A percentile compares a stretch with the other conserved stretches of the same genome.
Evolutionary conservation across 495 filamentous ascomycete genomes (phyloP).

Genomic region (Collariella sp.): DNA sequence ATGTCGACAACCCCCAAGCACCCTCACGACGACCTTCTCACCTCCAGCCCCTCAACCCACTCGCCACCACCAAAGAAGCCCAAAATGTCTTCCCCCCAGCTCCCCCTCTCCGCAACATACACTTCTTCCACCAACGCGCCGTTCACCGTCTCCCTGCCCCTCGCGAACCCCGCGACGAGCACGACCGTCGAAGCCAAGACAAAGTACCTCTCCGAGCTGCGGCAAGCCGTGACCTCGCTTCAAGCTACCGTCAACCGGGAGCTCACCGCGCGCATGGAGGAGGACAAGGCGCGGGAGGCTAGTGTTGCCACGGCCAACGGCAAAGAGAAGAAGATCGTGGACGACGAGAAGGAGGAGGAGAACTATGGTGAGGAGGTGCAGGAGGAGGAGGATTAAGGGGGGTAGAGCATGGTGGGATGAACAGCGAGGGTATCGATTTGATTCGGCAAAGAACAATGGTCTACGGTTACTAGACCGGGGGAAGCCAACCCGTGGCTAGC

Average conservation of each 20-base stretch:
- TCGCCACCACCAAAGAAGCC: background rate
- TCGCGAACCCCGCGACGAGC: constrained; percentile 31
- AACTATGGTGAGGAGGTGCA: constrained; percentile 77
- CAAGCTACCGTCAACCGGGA: constrained; percentile 77
- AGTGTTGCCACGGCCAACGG: constrained; percentile 15
- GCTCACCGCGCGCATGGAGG: constrained; percentile 81
- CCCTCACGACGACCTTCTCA: background rate
- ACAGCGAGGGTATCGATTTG: too few species aligned
- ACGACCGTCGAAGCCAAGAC: constrained; percentile 46
- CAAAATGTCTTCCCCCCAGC: constrained; percentile 11
- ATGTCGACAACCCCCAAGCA: background rate
- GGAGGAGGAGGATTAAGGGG: constrained; percentile 34
- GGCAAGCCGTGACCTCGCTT: constrained; percentile 48
- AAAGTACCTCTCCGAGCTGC: constrained; percentile 58
- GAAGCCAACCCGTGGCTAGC: background rate
- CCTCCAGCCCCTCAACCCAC: background rate
- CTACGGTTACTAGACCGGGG: background rate
- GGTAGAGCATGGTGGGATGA: background rate
- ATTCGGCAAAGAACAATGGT: background rate
- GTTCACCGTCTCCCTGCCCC: constrained; percentile 34
- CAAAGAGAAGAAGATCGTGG: constrained; percentile 54
- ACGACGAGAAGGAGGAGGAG: constrained; percentile 76
- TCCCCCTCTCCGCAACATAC: constrained; percentile 45
- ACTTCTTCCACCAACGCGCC: constrained; percentile 44
- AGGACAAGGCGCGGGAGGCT: constrained; percentile 54